Evolutionary conservation across 306 rosid species (phyloP).

Genomic region (Sophora flavescens): DNA sequence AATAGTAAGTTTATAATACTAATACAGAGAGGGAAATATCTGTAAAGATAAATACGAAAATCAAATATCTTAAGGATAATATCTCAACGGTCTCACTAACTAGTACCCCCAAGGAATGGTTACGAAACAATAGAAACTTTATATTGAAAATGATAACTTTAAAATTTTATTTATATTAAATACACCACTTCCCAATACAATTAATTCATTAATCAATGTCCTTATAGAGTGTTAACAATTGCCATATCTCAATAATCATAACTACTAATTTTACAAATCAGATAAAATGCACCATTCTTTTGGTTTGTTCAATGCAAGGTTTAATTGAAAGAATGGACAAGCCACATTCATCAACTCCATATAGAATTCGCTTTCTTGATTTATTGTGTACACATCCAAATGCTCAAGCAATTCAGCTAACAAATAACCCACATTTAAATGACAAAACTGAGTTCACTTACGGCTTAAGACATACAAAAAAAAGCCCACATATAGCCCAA

Average conservation of each 20-base stretch:
- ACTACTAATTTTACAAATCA: conserved; percentile 6
- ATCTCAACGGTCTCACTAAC: no score
- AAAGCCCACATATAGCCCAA: conserved; percentile 38
- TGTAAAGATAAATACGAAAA: background rate
- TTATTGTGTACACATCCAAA: conserved; percentile 17
- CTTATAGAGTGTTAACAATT: no score
- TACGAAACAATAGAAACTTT: no score
- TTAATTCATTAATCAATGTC: no score
- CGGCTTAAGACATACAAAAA: conserved; percentile 36
- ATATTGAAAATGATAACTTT: no score
- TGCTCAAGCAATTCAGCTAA: conserved; percentile 26
- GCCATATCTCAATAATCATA: background rate
- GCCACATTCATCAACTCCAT: background rate
- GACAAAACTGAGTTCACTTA: conserved; percentile 25
- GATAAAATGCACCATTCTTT: background rate
- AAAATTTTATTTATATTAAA: no score
- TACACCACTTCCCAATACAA: no score
- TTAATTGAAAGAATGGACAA: conserved; percentile 14
- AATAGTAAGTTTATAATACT: background rate
- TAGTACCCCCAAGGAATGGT: no score
- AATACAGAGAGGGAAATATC: background rate
- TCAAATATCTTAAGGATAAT: background rate
- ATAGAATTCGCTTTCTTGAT: background rate
- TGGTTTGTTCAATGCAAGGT: conserved; percentile 16
- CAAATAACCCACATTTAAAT: conserved; percentile 23